These are phyloP conservation scores for Dactylella cylindrospora DNA, from an alignment of 2,329 filamentous ascomycete species.

Conservation along the genomic window DNA sequence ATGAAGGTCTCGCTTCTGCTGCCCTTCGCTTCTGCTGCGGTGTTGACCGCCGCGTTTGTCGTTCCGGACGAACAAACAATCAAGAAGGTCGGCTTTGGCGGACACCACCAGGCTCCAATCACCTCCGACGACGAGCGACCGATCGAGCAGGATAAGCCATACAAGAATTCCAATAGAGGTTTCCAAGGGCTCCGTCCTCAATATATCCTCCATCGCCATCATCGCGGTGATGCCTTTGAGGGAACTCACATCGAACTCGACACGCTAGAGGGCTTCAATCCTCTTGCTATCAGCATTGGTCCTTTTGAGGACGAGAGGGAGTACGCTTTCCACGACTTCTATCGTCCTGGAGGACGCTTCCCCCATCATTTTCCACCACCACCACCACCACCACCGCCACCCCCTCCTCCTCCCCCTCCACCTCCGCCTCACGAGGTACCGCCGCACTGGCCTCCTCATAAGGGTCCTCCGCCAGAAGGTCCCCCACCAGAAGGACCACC, in stretches of 20 bases:
- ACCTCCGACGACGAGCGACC: slow-evolving; percentile 18
- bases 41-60: slow-evolving; percentile 28
- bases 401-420: not conserved
- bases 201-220: slow-evolving; percentile 17
- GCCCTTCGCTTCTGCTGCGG: slow-evolving; percentile 32
- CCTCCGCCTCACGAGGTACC: not conserved
- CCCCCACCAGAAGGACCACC: not conserved
- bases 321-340: slow-evolving; percentile 6
- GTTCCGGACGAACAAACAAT: slow-evolving; percentile 28
- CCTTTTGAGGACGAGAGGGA: not conserved
- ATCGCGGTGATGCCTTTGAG: not conserved
- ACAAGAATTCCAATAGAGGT: slow-evolving; percentile 1
- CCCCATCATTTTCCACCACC: no score
- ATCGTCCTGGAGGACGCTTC: slow-evolving; percentile 15
- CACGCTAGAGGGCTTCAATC: slow-evolving; percentile 7
- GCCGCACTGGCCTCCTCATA: not conserved
- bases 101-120: slow-evolving; percentile 36
- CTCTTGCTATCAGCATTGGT: not conserved
- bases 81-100: slow-evolving; percentile 12
- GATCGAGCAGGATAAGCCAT: not conserved
- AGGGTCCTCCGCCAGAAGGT: no score
- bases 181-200: slow-evolving; percentile 11
- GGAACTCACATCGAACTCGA: not conserved
- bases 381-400: slow-evolving; percentile 3
- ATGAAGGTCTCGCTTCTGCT: slow-evolving; percentile 43